Evolutionary conservation across 495 filamentous ascomycete genomes (phyloP), one percentile per base, ranked within the genome.

Genomic region (Neurospora terricola): DNA sequence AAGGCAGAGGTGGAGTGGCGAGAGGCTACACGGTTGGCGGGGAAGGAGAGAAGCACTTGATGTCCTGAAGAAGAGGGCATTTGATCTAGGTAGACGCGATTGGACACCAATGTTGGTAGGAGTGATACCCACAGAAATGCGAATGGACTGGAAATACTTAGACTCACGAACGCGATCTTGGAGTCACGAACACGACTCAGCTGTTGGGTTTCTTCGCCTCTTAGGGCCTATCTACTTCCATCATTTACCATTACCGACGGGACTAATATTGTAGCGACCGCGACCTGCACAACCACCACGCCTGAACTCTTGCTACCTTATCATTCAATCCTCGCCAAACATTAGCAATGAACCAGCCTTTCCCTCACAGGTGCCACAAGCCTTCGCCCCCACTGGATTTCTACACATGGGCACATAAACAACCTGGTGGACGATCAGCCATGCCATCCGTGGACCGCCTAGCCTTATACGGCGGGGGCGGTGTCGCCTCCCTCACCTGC

Each of bases 1-100:
- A 96, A 80, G 96, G 96, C 36, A 90, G 93, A 79, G 91, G 90
- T 76, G 96, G 96, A 12, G 89, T 97, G 71, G 96, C 96, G 62
- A 91, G 92, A 78, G 96, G 95, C 1, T 99, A 99, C 86, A 89
- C 84, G 0, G 90, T 96, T 72, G 93, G 92, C 23, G 87, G 86
- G 69, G 82, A 81, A 40, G 70, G 73, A n/a, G 75, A 78, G n/a
- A 80, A 76, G 72, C 27, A 66, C 6, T 18, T 66, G 54, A 66
- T 66, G 6, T 8, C 5, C 54, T 66, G 54, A 66, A 76, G 14
- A 66, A 6, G 54, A 18, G 27, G 54, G 2, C 5, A 18, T 34
- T 30, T 18, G 27, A 36, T 12, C 27, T 66, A 34, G 54, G 12
- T 66, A 66, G 54, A 34, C 12, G 54, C 54, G 27, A 36, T 66